Evolutionary conservation across 306 rosid species (phyloP), one percentile per base, ranked within the genome.

Genomic region (Prunus kanzakura): DNA sequence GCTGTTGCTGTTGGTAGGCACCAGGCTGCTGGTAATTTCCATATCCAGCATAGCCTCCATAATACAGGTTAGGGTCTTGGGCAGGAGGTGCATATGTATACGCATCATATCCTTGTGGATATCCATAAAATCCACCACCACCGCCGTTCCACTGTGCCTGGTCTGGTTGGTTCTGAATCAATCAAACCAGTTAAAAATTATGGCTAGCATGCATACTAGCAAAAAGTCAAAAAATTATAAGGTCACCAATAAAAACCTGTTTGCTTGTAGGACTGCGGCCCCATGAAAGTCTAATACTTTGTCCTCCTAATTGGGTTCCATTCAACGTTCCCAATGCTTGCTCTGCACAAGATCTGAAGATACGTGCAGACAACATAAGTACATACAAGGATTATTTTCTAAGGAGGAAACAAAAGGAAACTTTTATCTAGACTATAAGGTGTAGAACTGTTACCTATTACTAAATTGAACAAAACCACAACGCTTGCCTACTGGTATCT

Each of bases 381-480:
- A 30, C 56, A 38, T 55, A 14, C 35, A 47, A 64, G 11, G 13
- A 12, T 11, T n/a, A 43, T 25, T 74, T 19, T 19, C 11, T 14
- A 4, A 18, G 12, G 13, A 23, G 10, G 41, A 57, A 54, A 51
- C 14, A 18, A 43, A 52, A 11, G 5, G 66, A n/a, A 10, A 20
- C 47, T 23, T 19, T 57, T 32, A 46, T 1, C 22, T 38, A 79
- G 49, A 56, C 45, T 32, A 25, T 41, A 1, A 9, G 1, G 50
- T 52, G 30, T 16, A 55, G 43, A 64, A 3, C 19, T 56, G 35
- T 67, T 80, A 87, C 93, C 93, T 87, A 71, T 82, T 83, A 67
- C 82, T 83, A 85, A 87, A 89, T 77, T 89, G 93, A 81, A 89
- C 93, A 69, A 89, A 89, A 56, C 93, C 93, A 81, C 93, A 89